These are phyloP conservation scores for Hirschfeldia incana DNA, from an alignment of 345 rosid genomes.

Conservation along the genomic window DNA sequence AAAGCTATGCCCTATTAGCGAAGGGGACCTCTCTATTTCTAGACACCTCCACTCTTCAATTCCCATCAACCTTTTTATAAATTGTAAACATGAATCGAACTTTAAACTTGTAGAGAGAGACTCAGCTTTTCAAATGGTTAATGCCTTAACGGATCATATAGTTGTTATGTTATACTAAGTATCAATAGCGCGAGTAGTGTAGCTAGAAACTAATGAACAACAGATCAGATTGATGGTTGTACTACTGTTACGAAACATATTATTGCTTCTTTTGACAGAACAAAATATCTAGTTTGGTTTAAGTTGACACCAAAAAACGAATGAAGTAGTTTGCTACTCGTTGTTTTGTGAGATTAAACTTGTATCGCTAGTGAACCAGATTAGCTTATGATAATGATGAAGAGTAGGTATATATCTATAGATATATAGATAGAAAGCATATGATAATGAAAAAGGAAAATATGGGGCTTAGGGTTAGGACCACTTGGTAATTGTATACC, in stretches of 20 bases:
- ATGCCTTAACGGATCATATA: neutral
- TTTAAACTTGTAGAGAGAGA: neutral
- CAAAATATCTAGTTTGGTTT: neutral
- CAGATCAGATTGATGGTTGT: neutral
- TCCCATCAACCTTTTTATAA: constrained; percentile 7
- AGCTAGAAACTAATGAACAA: neutral
- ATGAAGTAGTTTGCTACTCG: constrained; percentile 20
- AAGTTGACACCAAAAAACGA: neutral
- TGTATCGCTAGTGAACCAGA: constrained; percentile 12
- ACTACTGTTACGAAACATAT: neutral
- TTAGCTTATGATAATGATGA: constrained; percentile 35
- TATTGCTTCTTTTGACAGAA: neutral
- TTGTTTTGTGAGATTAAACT: constrained; percentile 25
- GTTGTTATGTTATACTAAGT: neutral
- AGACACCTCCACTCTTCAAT: constrained; percentile 11
- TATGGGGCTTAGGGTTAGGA: constrained; percentile 34
- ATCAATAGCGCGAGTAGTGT: neutral
- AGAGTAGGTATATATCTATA: constrained; percentile 22
- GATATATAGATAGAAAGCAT: constrained; percentile 8
- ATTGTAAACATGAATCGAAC: neutral
- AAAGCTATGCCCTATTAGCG: constrained; percentile 38
- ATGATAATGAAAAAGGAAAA: constrained; percentile 28
- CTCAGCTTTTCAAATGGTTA: neutral
- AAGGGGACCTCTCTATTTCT: constrained; percentile 41
- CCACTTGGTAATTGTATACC: constrained; percentile 34